phyloP scores from a whole-genome alignment of 2,329 filamentous ascomycete genomes.

The Eurotiales sp. region DNA sequence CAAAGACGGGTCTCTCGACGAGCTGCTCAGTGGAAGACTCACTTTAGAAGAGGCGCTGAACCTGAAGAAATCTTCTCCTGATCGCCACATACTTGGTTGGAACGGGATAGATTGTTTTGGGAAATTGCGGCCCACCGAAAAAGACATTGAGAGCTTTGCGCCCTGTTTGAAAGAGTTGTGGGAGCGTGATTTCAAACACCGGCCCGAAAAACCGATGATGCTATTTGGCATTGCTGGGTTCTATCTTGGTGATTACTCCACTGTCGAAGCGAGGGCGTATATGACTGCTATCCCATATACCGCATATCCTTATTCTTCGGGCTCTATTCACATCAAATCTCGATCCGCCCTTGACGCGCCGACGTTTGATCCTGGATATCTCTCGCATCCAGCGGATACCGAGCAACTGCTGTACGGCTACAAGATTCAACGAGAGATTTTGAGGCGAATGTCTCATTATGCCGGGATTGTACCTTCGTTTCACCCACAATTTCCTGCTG shows the following conservation, averaged over 20 bases:
- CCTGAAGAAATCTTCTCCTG: constrained; percentile 40
- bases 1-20: constrained; percentile 51
- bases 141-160: constrained; percentile 51
- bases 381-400: not conserved
- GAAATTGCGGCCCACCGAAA: constrained; percentile 54
- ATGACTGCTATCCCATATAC: not conserved
- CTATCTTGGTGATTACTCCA: not conserved
- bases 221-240: not conserved
- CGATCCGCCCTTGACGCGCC: not conserved
- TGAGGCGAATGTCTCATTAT: not conserved
- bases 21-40: constrained; percentile 47
- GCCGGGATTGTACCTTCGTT: not conserved
- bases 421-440: not conserved
- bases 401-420: not conserved
- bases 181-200: constrained; percentile 53
- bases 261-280: not conserved
- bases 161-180: constrained; percentile 52
- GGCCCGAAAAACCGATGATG: constrained; percentile 36
- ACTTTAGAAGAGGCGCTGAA: constrained; percentile 45
- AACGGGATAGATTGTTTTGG: constrained; percentile 55
- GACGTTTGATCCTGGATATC: not conserved
- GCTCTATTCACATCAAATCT: not conserved
- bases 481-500: not conserved
- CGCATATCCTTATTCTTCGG: not conserved
- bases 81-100: constrained; percentile 48